Conservation (phyloP, 2,329 filamentous ascomycete genomes). For the Penicillium sp. region DNA sequence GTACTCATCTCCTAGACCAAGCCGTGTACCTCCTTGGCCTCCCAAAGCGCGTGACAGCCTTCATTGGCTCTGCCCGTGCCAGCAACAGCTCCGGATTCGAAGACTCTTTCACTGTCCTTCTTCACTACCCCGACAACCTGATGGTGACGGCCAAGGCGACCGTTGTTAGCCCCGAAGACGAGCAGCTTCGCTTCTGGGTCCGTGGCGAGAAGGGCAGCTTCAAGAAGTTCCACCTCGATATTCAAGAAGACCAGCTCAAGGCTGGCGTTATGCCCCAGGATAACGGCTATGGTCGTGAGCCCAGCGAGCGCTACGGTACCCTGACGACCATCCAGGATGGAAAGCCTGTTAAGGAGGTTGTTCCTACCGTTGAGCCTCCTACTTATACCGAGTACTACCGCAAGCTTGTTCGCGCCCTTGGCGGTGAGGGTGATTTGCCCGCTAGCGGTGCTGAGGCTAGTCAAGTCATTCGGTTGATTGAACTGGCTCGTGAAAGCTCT, state of each 20-base stretch:
- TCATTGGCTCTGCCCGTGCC: slow-evolving; percentile 64
- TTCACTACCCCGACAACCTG: slow-evolving; percentile 63
- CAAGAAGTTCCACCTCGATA: slow-evolving; percentile 68
- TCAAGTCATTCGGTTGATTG: slow-evolving; percentile 56
- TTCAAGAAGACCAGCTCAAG: slow-evolving; percentile 72
- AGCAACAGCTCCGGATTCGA: slow-evolving; percentile 52
- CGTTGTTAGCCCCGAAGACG: slow-evolving; percentile 65
- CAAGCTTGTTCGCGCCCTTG: slow-evolving; percentile 52
- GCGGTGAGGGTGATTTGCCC: slow-evolving; percentile 53
- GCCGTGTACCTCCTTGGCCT: slow-evolving; percentile 67
- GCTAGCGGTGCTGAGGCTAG: slow-evolving; percentile 54
- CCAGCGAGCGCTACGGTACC: slow-evolving; percentile 54
- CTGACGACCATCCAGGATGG: slow-evolving; percentile 58
- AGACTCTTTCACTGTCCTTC: slow-evolving; percentile 58
- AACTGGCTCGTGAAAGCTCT: slow-evolving; percentile 55
- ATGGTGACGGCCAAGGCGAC: slow-evolving; percentile 68
- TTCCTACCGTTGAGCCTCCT: slow-evolving; percentile 60
- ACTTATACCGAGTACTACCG: slow-evolving; percentile 70
- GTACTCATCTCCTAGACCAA: slow-evolving; percentile 75
- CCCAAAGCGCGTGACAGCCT: slow-evolving; percentile 65
- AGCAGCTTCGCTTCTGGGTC: slow-evolving; percentile 74
- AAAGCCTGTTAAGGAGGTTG: slow-evolving; percentile 49
- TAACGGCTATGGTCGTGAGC: slow-evolving; percentile 64
- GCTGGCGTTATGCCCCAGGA: slow-evolving; percentile 62
- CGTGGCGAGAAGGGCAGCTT: slow-evolving; percentile 72